Conservation (phyloP, 1,284 basidiomycete genomes). For the Sporisorium reilianum region DNA sequence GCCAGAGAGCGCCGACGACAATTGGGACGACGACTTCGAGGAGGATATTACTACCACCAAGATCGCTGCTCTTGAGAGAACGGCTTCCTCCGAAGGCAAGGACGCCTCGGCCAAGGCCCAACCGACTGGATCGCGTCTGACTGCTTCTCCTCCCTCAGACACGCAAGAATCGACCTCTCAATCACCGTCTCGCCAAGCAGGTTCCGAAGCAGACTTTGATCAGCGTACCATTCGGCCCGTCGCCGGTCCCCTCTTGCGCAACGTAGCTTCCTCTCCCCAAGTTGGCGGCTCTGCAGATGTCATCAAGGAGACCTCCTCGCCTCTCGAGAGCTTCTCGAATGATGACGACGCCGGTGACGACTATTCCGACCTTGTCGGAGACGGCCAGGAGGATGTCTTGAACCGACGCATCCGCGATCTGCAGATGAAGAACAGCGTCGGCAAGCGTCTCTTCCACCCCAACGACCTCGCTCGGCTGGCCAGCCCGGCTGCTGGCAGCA, state of each 20-base stretch:
- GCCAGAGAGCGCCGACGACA: conserved; percentile 78
- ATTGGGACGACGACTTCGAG: conserved; percentile 98
- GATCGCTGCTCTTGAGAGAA: conserved; percentile 75
- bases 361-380: conserved; percentile 63
- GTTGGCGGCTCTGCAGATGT: conserved; percentile 16
- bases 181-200: conserved; percentile 21
- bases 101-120: not conserved
- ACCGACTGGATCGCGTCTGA: not conserved
- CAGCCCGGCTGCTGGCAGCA: not conserved
- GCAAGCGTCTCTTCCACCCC: conserved; percentile 58
- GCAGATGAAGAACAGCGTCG: conserved; percentile 52
- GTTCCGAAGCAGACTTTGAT: conserved; percentile 49
- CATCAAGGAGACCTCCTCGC: conserved; percentile 2
- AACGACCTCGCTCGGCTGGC: conserved; percentile 51
- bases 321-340: conserved; percentile 23
- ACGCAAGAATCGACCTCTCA: not conserved
- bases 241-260: conserved; percentile 27
- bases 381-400: conserved; percentile 53
- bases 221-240: conserved; percentile 71
- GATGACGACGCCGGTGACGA: conserved; percentile 72
- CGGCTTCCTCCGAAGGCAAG: conserved; percentile 13
- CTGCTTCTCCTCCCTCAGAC: conserved; percentile 1
- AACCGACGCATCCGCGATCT: conserved; percentile 52
- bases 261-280: conserved; percentile 36
- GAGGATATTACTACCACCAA: conserved; percentile 89